A percentile compares a stretch with the other conserved stretches of the same genome.
These are phyloP conservation scores for Dendrostoma leiphaemia DNA, from an alignment of 2,329 filamentous ascomycete genomes.

Conservation along the genomic window DNA sequence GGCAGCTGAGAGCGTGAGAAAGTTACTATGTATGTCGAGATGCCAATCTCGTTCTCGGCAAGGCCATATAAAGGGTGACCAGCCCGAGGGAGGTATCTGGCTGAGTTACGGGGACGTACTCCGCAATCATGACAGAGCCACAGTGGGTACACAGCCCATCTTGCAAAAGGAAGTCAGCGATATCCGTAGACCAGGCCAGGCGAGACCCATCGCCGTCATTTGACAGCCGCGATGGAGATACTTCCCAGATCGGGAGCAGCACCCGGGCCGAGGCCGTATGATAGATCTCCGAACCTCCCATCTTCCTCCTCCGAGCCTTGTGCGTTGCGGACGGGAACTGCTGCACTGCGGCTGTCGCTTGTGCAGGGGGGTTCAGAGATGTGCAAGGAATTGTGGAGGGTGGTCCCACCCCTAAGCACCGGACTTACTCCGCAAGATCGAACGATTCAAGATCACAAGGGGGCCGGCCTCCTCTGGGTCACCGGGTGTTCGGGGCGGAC, in stretches of 20 bases:
- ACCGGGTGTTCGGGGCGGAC: not conserved
- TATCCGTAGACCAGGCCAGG: conserved; percentile 17
- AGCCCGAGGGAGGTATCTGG: not conserved
- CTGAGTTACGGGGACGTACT: not conserved
- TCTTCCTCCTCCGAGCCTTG: not conserved
- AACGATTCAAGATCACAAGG: conserved; percentile 20
- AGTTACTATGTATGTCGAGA: not conserved
- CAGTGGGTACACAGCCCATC: conserved; percentile 19
- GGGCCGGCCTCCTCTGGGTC: conserved; percentile 1
- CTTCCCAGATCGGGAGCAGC: conserved; percentile 17
- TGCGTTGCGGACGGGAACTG: conserved; percentile 7
- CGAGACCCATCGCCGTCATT: conserved; percentile 17
- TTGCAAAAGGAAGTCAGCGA: conserved; percentile 8
- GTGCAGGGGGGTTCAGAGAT: not conserved
- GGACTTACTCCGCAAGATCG: conserved; percentile 18
- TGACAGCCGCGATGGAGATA: conserved; percentile 17
- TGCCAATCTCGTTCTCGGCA: not conserved
- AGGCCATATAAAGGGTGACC: not conserved
- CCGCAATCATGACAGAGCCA: not conserved
- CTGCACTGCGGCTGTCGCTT: no score
- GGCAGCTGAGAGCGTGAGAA: no score
- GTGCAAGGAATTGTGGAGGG: conserved; percentile 1
- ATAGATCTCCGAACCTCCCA: not conserved
- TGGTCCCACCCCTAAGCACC: conserved; percentile 10
- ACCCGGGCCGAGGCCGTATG: conserved; percentile 6